phyloP scores from a whole-genome alignment of 2,329 filamentous ascomycete genomes.

The Colletotrichum australisinense region DNA sequence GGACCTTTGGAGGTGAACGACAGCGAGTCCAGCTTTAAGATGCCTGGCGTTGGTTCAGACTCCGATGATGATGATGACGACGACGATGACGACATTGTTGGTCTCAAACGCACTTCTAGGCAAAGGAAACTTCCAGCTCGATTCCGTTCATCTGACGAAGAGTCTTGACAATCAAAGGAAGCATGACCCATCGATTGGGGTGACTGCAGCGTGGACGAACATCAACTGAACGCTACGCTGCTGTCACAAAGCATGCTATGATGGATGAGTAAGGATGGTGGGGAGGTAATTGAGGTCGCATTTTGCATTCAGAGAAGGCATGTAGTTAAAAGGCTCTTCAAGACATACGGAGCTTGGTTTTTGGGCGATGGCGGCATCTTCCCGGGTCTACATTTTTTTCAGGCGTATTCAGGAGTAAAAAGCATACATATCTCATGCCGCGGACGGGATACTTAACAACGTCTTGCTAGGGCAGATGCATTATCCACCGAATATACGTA shows the following conservation, averaged over 20 bases:
- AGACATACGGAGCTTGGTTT: not conserved
- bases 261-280: not conserved
- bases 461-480: not conserved
- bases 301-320: slow-evolving; percentile 17
- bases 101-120: slow-evolving; percentile 19
- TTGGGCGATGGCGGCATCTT: not conserved
- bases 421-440: slow-evolving; percentile 13
- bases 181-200: not conserved
- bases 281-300: slow-evolving; percentile 12
- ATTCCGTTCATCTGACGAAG: slow-evolving; percentile 25
- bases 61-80: slow-evolving; percentile 27
- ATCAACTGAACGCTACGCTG: not conserved
- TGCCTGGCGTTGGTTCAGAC: slow-evolving; percentile 14
- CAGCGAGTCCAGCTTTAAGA: slow-evolving; percentile 28
- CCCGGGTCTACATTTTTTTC: not conserved
- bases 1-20: slow-evolving; percentile 17
- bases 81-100: slow-evolving; percentile 6
- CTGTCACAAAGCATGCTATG: not conserved
- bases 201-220: not conserved
- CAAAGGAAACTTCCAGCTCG: slow-evolving; percentile 28
- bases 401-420: slow-evolving; percentile 25
- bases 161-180: slow-evolving; percentile 5
- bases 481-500: slow-evolving; percentile 10
- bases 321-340: not conserved
- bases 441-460: not conserved